A percentile compares a stretch with the other conserved stretches of the same genome.
Conservation (phyloP, 2,329 filamentous ascomycete species). For the Leptoxyphium fumago region DNA sequence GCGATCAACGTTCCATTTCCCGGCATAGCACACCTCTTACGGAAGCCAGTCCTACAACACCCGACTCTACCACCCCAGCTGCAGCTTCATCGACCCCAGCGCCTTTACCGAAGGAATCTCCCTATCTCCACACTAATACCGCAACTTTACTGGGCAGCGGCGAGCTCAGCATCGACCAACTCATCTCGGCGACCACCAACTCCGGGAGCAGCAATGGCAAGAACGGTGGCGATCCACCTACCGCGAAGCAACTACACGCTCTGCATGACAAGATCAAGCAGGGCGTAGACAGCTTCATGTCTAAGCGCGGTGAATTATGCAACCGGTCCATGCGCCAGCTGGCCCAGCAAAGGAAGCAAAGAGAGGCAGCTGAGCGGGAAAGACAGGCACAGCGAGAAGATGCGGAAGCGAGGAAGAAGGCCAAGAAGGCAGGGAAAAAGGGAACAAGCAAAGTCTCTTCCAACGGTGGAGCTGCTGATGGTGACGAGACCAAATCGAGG, state of each 20-base stretch:
- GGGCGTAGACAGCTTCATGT: slow-evolving; percentile 27
- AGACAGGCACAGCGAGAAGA: slow-evolving; percentile 19
- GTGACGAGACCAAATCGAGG: not conserved
- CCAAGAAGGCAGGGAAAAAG: slow-evolving; percentile 28
- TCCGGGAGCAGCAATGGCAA: slow-evolving; percentile 39
- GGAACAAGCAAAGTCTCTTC: slow-evolving; percentile 1
- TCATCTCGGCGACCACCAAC: slow-evolving; percentile 33
- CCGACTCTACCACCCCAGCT: slow-evolving; percentile 41
- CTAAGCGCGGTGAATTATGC: slow-evolving; percentile 46
- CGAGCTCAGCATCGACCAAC: not conserved
- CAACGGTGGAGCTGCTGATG: not conserved
- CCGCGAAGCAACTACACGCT: slow-evolving; percentile 48
- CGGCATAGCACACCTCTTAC: slow-evolving; percentile 55
- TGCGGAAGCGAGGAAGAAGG: slow-evolving; percentile 29
- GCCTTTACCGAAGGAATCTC: slow-evolving; percentile 34
- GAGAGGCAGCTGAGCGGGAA: slow-evolving; percentile 38
- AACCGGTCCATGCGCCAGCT: slow-evolving; percentile 61
- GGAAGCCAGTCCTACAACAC: slow-evolving; percentile 32
- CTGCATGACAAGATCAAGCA: slow-evolving; percentile 53
- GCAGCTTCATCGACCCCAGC: slow-evolving; percentile 42
- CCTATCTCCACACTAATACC: slow-evolving; percentile 48
- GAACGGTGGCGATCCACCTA: slow-evolving; percentile 27
- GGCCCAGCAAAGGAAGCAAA: slow-evolving; percentile 48
- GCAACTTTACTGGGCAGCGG: slow-evolving; percentile 25
- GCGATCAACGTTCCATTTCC: slow-evolving; percentile 51